These are phyloP conservation scores for Echinochloa phyllopogon DNA, from an alignment of 176 grass and related monocot species.

Conservation along the genomic window DNA sequence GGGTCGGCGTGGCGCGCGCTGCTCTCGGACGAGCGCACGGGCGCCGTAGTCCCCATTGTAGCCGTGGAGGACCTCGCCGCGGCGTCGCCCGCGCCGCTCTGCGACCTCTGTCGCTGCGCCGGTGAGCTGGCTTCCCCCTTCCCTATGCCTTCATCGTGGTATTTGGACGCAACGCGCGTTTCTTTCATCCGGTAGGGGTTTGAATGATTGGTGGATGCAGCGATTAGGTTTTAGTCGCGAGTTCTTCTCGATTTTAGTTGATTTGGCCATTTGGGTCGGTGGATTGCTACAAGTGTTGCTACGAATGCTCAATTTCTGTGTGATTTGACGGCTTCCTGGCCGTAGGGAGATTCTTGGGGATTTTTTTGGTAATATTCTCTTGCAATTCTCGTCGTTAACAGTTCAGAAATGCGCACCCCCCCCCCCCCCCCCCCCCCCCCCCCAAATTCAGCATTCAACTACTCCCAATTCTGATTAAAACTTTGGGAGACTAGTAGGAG, in stretches of 20 bases:
- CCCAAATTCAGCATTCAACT: neutral
- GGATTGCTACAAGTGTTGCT: neutral
- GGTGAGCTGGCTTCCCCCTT: constrained; percentile 50
- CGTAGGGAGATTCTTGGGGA: neutral
- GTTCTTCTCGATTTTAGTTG: neutral
- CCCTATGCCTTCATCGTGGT: neutral
- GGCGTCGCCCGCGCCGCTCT: constrained; percentile 55
- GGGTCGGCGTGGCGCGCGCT: constrained; percentile 55
- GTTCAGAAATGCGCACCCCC: neutral
- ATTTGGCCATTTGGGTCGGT: constrained; percentile 15
- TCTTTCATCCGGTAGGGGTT: neutral
- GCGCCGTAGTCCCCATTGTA: constrained; percentile 55
- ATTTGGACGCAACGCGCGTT: neutral
- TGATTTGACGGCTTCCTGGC: neutral
- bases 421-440: too few relatives aligned
- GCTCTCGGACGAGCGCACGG: constrained; percentile 63
- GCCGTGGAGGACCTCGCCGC: constrained; percentile 67
- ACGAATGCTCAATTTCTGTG: neutral
- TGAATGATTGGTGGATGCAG: neutral
- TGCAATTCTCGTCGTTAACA: neutral
- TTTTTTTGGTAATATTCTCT: neutral
- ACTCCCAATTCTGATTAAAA: neutral
- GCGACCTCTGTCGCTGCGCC: constrained; percentile 66
- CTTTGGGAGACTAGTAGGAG: neutral
- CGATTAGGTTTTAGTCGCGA: constrained; percentile 27